A percentile compares a stretch with the other conserved stretches of the same genome.
Evolutionary conservation across 202 grass and related monocot genomes (phyloP).

Genomic region (Musa balbisiana): DNA sequence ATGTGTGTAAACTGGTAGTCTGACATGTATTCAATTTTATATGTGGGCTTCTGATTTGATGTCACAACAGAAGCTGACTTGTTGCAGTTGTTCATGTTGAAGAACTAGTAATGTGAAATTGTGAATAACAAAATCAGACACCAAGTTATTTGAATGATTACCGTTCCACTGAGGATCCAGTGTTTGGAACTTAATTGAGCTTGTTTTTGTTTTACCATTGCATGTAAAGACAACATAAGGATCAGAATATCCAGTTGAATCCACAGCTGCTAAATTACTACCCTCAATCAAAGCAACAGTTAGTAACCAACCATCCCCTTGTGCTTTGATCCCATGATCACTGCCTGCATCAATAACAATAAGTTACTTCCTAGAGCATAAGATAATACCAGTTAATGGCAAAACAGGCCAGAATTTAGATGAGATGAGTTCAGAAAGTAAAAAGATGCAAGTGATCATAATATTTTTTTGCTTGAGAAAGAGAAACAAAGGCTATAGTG

Average conservation of each 20-base stretch:
- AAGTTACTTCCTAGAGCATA: background rate
- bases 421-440: no score
- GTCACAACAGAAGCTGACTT: no score
- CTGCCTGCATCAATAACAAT: conserved; percentile 37
- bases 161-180: conserved; percentile 94
- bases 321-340: conserved; percentile 82
- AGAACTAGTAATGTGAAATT: background rate
- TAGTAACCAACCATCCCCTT: conserved; percentile 86
- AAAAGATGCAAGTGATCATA: no score
- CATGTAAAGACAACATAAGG: conserved; percentile 94
- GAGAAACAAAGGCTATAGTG: no score
- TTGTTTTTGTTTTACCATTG: conserved; percentile 84
- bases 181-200: conserved; percentile 91
- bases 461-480: no score
- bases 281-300: conserved; percentile 87
- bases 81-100: no score
- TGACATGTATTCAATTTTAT: background rate
- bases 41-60: no score
- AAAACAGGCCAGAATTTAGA: no score
- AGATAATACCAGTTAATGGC: background rate
- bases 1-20: background rate
- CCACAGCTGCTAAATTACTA: conserved; percentile 57
- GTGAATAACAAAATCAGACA: background rate
- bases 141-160: conserved; percentile 23
- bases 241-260: conserved; percentile 76